phyloP scores from a whole-genome alignment of 352 stramenopile genomes.

The Thalassiosira hispida region DNA sequence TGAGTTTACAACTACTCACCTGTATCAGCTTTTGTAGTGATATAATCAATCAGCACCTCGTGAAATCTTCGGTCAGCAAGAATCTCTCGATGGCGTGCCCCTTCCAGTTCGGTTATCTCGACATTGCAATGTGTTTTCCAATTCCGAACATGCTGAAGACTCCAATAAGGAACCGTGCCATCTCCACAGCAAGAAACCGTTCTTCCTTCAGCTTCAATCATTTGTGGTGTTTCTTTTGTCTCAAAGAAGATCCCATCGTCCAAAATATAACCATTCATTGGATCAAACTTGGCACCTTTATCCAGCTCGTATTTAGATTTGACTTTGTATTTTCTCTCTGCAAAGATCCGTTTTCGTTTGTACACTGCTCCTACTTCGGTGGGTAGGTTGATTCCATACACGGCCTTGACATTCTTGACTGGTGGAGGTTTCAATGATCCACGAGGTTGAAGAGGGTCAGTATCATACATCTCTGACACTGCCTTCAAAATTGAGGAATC shows the following conservation, averaged over 20 bases:
- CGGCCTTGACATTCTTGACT: slow-evolving; percentile 49
- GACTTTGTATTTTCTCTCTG: too few species aligned
- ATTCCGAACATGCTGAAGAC: slow-evolving; percentile 47
- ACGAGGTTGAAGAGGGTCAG: slow-evolving; percentile 16
- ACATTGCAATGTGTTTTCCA: slow-evolving; percentile 62
- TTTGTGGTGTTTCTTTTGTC: slow-evolving; percentile 58
- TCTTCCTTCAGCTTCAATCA: slow-evolving; percentile 4
- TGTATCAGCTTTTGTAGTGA: too few species aligned
- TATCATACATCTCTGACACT: slow-evolving; percentile 33
- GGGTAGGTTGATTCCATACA: slow-evolving; percentile 62
- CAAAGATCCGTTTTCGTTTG: slow-evolving; percentile 26
- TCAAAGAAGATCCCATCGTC: slow-evolving; percentile 59
- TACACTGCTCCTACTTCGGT: slow-evolving; percentile 35
- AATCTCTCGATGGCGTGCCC: slow-evolving; percentile 60
- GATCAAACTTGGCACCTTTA: slow-evolving; percentile 3
- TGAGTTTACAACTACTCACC: too few species aligned
- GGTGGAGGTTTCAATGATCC: slow-evolving; percentile 39
- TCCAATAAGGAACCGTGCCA: slow-evolving; percentile 71
- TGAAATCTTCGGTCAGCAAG: slow-evolving; percentile 59
- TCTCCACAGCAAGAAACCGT: slow-evolving; percentile 49
- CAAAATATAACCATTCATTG: slow-evolving; percentile 29
- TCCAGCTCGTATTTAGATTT: too few species aligned
- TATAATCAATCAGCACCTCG: too few species aligned
- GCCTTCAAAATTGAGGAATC: too few species aligned
- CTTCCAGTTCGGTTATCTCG: slow-evolving; percentile 59